phyloP scores from a whole-genome alignment of 208 protist genomes.

The Polymyxa betae region DNA sequence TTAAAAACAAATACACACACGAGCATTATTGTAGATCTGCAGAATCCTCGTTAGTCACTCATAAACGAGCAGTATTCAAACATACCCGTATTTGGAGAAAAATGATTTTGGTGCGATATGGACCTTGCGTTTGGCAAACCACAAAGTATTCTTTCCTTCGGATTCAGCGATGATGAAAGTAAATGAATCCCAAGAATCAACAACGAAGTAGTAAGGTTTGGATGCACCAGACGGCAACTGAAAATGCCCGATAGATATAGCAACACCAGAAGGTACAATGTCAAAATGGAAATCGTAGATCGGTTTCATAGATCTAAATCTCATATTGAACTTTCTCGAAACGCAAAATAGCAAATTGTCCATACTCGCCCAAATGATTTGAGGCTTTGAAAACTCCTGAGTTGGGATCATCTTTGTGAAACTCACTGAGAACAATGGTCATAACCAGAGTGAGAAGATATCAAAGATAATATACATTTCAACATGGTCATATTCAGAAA shows the following conservation, averaged over 20 bases:
- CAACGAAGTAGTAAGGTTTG: neutral
- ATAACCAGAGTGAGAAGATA: neutral
- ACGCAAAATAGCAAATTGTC: neutral
- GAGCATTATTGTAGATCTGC: conserved; percentile 6
- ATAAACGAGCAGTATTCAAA: neutral
- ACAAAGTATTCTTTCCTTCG: neutral
- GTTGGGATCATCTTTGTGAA: conserved; percentile 18
- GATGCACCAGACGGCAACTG: neutral
- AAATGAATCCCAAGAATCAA: neutral
- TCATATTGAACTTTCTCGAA: neutral
- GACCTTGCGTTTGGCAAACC: neutral
- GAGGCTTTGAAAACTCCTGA: neutral
- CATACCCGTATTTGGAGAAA: conserved; percentile 20
- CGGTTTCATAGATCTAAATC: neutral
- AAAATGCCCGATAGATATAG: conserved; percentile 4
- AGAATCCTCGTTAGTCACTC: neutral
- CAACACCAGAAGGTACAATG: neutral
- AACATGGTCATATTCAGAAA: neutral
- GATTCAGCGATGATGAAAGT: neutral
- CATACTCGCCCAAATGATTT: neutral
- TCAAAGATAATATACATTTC: neutral
- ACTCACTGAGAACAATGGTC: conserved; percentile 7
- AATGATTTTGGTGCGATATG: neutral
- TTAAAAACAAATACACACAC: conserved; percentile 25
- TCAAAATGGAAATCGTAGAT: conserved; percentile 45